Conservation (phyloP, 2,329 filamentous ascomycete genomes). For the Zymoseptoria brevis region DNA sequence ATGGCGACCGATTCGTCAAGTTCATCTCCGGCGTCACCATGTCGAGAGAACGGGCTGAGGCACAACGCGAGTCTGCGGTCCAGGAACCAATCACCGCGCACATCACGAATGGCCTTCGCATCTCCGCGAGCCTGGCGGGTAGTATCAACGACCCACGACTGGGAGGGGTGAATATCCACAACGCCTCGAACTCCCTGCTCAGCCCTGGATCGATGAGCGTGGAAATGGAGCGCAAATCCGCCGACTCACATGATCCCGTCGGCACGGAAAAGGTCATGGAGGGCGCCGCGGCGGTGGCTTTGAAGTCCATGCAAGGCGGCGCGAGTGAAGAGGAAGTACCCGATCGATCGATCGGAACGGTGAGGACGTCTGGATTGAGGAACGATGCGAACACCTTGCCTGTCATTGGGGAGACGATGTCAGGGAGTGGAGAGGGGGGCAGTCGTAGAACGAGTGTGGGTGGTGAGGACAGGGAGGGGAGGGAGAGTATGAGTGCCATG, state of each 20-base stretch:
- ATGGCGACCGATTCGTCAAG: constrained; percentile 86
- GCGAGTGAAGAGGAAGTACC: constrained; percentile 50
- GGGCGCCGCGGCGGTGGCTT: constrained; percentile 53
- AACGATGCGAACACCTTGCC: constrained; percentile 49
- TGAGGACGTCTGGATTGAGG: constrained; percentile 40
- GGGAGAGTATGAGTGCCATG: background rate
- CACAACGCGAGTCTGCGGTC: constrained; percentile 30
- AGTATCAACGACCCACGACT: constrained; percentile 32
- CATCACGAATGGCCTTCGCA: constrained; percentile 16
- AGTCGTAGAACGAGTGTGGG: background rate
- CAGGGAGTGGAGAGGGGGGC: constrained; percentile 1
- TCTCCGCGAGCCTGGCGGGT: constrained; percentile 5
- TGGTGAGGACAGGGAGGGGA: background rate
- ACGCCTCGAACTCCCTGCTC: constrained; percentile 9
- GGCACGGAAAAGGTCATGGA: constrained; percentile 49
- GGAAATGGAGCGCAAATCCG: background rate
- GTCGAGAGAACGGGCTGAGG: constrained; percentile 73
- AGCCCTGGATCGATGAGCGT: background rate
- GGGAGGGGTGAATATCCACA: constrained; percentile 31
- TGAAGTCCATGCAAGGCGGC: constrained; percentile 47
- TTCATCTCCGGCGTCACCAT: constrained; percentile 89
- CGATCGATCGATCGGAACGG: constrained; percentile 52
- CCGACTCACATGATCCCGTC: constrained; percentile 15
- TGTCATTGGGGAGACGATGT: constrained; percentile 65
- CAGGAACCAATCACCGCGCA: constrained; percentile 17